These are phyloP conservation scores for Actinidia chinensis DNA, from an alignment of 179 eudicot genomes.

Conservation along the genomic window DNA sequence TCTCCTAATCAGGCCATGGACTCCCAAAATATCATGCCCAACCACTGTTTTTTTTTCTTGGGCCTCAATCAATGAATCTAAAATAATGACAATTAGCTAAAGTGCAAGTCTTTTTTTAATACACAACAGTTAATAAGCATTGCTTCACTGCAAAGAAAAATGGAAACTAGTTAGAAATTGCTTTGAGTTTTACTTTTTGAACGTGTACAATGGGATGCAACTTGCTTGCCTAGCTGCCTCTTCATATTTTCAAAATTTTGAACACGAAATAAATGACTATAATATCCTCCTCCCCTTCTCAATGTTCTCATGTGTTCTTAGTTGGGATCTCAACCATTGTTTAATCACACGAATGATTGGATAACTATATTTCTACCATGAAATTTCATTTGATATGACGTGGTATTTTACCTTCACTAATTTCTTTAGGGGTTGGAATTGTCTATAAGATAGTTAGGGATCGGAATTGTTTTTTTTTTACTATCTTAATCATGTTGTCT, in stretches of 20 bases:
- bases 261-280: not conserved
- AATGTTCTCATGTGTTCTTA: not conserved
- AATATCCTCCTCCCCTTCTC: no score
- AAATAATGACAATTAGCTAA: not conserved
- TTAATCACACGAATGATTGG: no score
- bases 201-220: not conserved
- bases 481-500: no score
- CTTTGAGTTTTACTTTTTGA: not conserved
- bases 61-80: not conserved
- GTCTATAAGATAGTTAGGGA: no score
- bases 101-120: not conserved
- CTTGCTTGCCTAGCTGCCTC: not conserved
- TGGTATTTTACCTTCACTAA: no score
- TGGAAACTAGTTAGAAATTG: not conserved
- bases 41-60: no score
- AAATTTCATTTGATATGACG: no score
- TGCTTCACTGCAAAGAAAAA: not conserved
- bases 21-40: constrained; percentile 3
- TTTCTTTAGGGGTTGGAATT: no score
- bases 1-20: not conserved
- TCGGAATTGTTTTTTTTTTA: no score
- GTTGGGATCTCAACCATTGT: not conserved
- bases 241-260: not conserved
- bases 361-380: no score
- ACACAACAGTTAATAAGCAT: not conserved